phyloP scores from a whole-genome alignment of 192 early-diverging fungal genomes.

The Gamsiella multidivaricata region DNA sequence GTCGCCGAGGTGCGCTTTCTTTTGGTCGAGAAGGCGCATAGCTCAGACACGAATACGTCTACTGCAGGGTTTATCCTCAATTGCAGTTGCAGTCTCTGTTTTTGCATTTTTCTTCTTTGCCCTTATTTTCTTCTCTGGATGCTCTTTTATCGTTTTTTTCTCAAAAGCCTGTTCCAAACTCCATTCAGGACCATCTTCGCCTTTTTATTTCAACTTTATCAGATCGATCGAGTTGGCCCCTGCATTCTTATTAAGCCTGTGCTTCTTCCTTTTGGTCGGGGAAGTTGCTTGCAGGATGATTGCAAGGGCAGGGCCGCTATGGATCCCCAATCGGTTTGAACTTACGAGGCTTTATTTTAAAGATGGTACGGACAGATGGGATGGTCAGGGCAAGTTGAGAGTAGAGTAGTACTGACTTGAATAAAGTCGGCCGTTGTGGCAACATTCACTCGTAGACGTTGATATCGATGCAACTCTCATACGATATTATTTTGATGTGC shows the following conservation, averaged over 20 bases:
- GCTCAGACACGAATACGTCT: too few relatives aligned
- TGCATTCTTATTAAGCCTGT: background rate
- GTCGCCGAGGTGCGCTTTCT: conserved; percentile 1
- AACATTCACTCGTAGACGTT: too few relatives aligned
- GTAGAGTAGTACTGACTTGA: too few relatives aligned
- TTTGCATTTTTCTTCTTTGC: background rate
- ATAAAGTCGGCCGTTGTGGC: too few relatives aligned
- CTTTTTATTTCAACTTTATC: background rate
- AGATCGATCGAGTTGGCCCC: too few relatives aligned
- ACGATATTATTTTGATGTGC: too few relatives aligned
- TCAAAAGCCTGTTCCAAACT: conserved; percentile 26
- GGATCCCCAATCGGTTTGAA: too few relatives aligned
- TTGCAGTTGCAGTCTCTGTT: background rate
- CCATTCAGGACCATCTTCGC: background rate
- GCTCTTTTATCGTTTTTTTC: background rate
- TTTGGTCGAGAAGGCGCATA: conserved; percentile 53
- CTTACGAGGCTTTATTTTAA: conserved; percentile 36
- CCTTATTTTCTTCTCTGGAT: background rate
- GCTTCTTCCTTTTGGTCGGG: conserved; percentile 49
- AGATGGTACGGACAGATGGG: background rate
- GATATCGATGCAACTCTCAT: too few relatives aligned
- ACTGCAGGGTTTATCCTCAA: background rate
- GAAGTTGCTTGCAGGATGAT: background rate
- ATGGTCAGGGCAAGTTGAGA: too few relatives aligned
- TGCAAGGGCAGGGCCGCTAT: background rate